Base-by-base conservation (phyloP, 2,329 filamentous ascomycete species). In the Verruconis gallopava region DNA sequence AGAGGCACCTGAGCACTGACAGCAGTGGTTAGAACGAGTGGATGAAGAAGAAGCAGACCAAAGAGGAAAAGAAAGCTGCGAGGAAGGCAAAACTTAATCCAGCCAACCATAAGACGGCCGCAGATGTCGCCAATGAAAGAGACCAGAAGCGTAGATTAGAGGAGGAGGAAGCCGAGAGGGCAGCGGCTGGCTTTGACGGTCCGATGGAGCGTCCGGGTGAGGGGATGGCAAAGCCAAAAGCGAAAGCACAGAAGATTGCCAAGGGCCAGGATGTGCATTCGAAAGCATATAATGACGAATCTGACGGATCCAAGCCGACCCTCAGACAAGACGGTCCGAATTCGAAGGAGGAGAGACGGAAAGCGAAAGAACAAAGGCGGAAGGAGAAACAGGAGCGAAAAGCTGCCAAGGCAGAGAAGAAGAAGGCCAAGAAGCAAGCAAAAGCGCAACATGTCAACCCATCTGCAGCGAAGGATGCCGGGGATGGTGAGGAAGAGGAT, bases 31-130 rank as follows among this genome's bases (percentile, higher is more conserved):
- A 93, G 85, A 82, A 91, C 54, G 85, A 95, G 79, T 93, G 86
- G 85, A 78, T 79, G 60, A 81, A 81, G 57, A 93, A 91, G 66
- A 96, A 96, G 68, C 88, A 96, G 65, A 89, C 85, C 39, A 94
- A 93, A 59, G 82, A 85, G 60, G 75, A 94, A 61, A 84, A 84
- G 46, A 76, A 77, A 47, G 79, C 81, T 50, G 83, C 85, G 43
- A 86, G 86, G 65, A 75, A 80, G 56, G 85, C 82, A 46, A 96
- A 95, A 65, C 73, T 96, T 32, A 85, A 96, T 54, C 88, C 91
- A 19, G 85, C 89, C 50, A 86, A 85, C 55, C 79, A 81, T 50
- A 91, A 93, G 68, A 91, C 78, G 49, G 89, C 86, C 47, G 89
- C 93, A 60, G 88, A 96, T 60, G 77, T 95, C 47, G 81, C 93